phyloP scores from a whole-genome alignment of 768 basidiomycete species.

The Amanita muscaria region DNA sequence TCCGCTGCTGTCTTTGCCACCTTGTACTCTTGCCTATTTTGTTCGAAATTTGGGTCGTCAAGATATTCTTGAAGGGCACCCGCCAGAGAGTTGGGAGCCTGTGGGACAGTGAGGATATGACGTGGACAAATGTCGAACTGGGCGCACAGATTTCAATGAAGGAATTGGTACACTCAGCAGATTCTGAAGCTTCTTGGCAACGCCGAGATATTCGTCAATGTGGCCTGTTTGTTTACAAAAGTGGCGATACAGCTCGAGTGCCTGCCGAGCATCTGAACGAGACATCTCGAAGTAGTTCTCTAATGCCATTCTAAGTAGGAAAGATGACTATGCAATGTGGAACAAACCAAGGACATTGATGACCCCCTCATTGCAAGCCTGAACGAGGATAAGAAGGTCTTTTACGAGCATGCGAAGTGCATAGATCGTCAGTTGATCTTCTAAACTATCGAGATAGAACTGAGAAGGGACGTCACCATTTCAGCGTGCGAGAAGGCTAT shows the following conservation, averaged over 20 bases:
- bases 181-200: slow-evolving; percentile 90
- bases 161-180: slow-evolving; percentile 91
- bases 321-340: too few species aligned
- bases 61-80: slow-evolving; percentile 92
- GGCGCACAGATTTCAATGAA: slow-evolving; percentile 78
- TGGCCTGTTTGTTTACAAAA: slow-evolving; percentile 92
- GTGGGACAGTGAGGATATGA: slow-evolving; percentile 2
- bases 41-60: slow-evolving; percentile 93
- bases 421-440: slow-evolving; percentile 84
- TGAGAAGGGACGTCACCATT: slow-evolving; percentile 21
- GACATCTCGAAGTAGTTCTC: slow-evolving; percentile 99
- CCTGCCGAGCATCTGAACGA: slow-evolving; percentile 78
- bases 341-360: slow-evolving; percentile 67
- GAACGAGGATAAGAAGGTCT: slow-evolving; percentile 90
- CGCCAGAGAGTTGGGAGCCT: slow-evolving; percentile 95
- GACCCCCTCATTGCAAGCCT: slow-evolving; percentile 93
- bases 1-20: slow-evolving; percentile 66
- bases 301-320: too few species aligned
- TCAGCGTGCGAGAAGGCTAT: slow-evolving; percentile 5
- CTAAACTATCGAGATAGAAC: slow-evolving; percentile 92
- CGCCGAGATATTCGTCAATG: slow-evolving; percentile 87
- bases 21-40: slow-evolving; percentile 89
- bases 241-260: slow-evolving; percentile 81
- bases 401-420: slow-evolving; percentile 93
- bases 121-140: not conserved